Base-by-base conservation (phyloP, 495 filamentous ascomycete genomes). In the Hapsidospora chrysogenum region DNA sequence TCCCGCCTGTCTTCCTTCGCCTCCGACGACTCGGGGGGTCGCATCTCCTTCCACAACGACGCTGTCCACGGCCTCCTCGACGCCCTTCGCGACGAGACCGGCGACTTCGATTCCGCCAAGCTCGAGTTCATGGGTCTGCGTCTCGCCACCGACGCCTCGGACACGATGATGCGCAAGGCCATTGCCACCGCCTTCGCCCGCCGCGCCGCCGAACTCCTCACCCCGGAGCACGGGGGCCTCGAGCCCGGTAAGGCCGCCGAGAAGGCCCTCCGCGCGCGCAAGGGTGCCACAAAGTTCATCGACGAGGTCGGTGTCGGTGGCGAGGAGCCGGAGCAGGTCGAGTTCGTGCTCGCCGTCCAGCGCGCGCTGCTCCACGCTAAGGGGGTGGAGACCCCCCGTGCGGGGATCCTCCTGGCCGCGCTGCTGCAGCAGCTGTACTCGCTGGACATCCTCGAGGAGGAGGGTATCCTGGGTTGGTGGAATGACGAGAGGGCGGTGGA, bases 381-480 rank as follows among this genome's bases (percentile, higher is more conserved):
- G 46, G 65, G 70, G 5, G 61, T 63, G 30, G 64, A 59, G 31
- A n/a, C 17, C 18, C 56, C 41, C 44, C 50, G 48, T 30, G 58
- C 55, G 3, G 78, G 77, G 15, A 70, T 64, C 9, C 61, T 94
- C 2, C 60, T 96, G 2, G 61, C 87, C 5, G 79, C 75, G 29
- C 61, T 80, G 40, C 64, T 77, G 20, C 85, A 87, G 60, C 74
- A 80, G 51, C 59, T 93, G 36, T 92, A 92, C 51, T 74, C 79
- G 37, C 52, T 78, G 35, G 89, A 96, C 41, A 64, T 95, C 5
- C 52, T 95, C 1, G 85, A 94, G 50, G 82, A 92, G 51, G 87
- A 93, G 26, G 85, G 77, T 0, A 78, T 89, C 29, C 59, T 85
- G 48, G 68, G 70, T 39, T 97, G 89, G 89, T 96, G 86, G 87